Evolutionary conservation across 176 grass and related monocot genomes (phyloP).

Genomic region (Carex myosuroides): DNA sequence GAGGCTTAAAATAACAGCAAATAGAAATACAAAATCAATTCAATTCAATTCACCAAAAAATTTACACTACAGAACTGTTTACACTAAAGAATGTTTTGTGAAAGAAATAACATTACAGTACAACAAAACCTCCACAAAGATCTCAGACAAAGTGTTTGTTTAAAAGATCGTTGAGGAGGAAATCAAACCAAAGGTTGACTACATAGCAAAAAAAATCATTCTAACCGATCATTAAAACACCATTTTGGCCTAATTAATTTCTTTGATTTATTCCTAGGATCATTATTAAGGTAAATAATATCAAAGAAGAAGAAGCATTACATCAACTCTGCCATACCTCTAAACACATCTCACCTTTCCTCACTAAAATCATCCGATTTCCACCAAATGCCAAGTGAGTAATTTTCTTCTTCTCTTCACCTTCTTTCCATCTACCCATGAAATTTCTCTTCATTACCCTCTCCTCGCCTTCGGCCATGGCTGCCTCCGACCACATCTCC

Average conservation of each 20-base stretch:
- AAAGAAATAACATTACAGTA: slow-evolving; percentile 1
- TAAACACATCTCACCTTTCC: slow-evolving; percentile 42
- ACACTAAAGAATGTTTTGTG: background rate
- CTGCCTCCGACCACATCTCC: slow-evolving; percentile 72
- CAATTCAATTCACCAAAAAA: background rate
- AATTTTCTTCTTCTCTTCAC: slow-evolving; percentile 43
- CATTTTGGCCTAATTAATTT: background rate
- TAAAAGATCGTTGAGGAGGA: background rate
- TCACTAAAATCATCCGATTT: slow-evolving; percentile 70
- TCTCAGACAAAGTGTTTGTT: background rate
- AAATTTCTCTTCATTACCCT: slow-evolving; percentile 77
- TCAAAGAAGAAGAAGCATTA: background rate
- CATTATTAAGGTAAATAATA: background rate
- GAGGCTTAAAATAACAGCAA: background rate
- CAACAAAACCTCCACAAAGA: background rate
- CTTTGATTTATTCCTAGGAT: background rate
- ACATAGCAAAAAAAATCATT: background rate
- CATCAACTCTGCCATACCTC: slow-evolving; percentile 71
- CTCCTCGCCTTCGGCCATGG: slow-evolving; percentile 35
- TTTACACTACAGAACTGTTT: slow-evolving; percentile 6
- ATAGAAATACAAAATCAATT: background rate
- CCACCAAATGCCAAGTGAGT: slow-evolving; percentile 58
- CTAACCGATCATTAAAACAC: background rate
- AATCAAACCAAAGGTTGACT: background rate
- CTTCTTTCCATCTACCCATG: slow-evolving; percentile 33